Evolutionary conservation across 1,139 yeast species (phyloP).

Genomic region (Saccharomyces pastorianus): DNA sequence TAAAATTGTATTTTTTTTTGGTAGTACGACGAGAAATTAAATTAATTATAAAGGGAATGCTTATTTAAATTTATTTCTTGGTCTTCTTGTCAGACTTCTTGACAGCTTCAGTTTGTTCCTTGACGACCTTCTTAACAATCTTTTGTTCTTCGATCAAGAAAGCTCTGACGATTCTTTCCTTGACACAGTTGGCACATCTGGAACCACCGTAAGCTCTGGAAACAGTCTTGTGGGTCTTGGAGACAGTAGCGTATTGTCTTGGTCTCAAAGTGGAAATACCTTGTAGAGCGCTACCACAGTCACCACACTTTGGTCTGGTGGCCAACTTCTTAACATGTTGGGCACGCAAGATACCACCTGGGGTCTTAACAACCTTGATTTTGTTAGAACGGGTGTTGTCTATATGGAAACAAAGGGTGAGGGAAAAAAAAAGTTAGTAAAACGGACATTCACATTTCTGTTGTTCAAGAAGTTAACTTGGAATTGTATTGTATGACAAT

Average conservation of each 20-base stretch:
- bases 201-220: slow-evolving; percentile 99
- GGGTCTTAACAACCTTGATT: slow-evolving; percentile 98
- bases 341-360: slow-evolving; percentile 97
- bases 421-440: too few relatives aligned
- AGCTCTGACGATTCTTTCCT: slow-evolving; percentile 98
- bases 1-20: not conserved
- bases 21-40: not conserved
- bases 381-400: slow-evolving; percentile 99
- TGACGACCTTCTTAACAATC: slow-evolving; percentile 97
- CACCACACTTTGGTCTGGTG: slow-evolving; percentile 98
- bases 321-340: slow-evolving; percentile 95
- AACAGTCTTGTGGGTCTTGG: slow-evolving; percentile 95
- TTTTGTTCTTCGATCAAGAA: slow-evolving; percentile 99
- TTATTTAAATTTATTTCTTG: slow-evolving; percentile 13
- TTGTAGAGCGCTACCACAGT: slow-evolving; percentile 85
- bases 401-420: slow-evolving; percentile 22
- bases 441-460: too few relatives aligned
- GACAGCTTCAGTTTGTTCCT: slow-evolving; percentile 87
- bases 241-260: slow-evolving; percentile 89
- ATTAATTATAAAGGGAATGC: not conserved
- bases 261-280: slow-evolving; percentile 96
- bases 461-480: too few relatives aligned
- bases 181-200: slow-evolving; percentile 96
- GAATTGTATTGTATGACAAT: too few relatives aligned
- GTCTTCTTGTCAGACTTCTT: slow-evolving; percentile 35